Conservation (phyloP, 164 flowering plant species). For the Magnolia officinalis region DNA sequence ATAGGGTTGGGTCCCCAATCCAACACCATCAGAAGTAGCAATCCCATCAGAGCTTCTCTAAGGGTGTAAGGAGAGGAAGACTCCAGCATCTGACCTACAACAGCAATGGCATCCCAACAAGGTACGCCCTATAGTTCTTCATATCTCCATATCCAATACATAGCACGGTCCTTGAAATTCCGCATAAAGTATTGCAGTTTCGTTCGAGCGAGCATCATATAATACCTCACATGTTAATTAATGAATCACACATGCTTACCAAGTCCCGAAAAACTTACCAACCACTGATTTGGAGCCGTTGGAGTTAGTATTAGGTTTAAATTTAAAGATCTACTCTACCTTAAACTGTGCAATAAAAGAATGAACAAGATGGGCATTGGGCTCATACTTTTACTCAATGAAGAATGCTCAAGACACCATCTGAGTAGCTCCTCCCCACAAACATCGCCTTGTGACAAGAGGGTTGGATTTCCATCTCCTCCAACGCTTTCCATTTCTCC, state of each 20-base stretch:
- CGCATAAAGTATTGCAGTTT: no score
- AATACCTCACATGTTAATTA: neutral
- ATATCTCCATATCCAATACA: no score
- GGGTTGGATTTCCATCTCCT: slow-evolving; percentile 34
- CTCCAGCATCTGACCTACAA: no score
- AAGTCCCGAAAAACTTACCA: neutral
- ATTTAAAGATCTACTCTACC: neutral
- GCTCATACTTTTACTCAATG: slow-evolving; percentile 47
- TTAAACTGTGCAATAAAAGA: no score
- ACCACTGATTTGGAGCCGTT: neutral
- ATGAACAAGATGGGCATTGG: neutral
- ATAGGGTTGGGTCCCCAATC: no score
- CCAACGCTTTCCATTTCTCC: slow-evolving; percentile 58
- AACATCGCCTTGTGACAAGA: slow-evolving; percentile 63
- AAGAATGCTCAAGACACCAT: slow-evolving; percentile 73
- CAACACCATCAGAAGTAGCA: no score
- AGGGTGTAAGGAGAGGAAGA: no score
- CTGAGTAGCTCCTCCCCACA: slow-evolving; percentile 89
- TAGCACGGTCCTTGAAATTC: no score
- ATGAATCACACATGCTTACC: neutral
- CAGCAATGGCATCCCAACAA: no score
- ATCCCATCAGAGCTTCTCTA: no score
- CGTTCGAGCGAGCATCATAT: neutral
- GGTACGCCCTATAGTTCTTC: no score
- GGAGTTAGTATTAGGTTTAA: neutral